Conservation (phyloP, 495 filamentous ascomycete species). For the Umbilicaria muhlenbergii region DNA sequence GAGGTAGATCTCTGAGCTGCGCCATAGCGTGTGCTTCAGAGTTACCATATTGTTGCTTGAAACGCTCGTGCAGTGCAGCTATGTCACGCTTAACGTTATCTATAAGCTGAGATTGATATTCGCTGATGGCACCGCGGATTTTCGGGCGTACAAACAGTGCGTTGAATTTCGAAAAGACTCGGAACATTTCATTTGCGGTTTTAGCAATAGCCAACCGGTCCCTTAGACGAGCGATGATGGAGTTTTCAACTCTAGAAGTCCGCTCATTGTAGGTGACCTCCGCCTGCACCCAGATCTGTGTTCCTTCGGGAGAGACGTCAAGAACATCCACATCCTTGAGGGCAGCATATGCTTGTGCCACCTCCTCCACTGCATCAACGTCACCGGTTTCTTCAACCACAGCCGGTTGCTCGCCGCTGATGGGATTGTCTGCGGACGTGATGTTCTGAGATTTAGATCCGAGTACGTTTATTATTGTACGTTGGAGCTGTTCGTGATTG, state of each 20-base stretch:
- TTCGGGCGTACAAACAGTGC: slow-evolving; percentile 94
- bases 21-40: slow-evolving; percentile 97
- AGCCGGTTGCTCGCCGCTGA: slow-evolving; percentile 40
- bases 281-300: slow-evolving; percentile 75
- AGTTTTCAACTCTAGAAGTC: slow-evolving; percentile 92
- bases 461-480: slow-evolving; percentile 87
- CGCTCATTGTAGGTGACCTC: slow-evolving; percentile 94
- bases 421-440: slow-evolving; percentile 20
- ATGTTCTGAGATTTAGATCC: slow-evolving; percentile 48
- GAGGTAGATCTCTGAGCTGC: slow-evolving; percentile 84
- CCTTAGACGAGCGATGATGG: slow-evolving; percentile 87
- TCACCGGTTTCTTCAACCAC: slow-evolving; percentile 90
- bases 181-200: slow-evolving; percentile 97
- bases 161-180: slow-evolving; percentile 99
- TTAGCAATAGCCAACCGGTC: slow-evolving; percentile 91
- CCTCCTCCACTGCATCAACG: slow-evolving; percentile 95
- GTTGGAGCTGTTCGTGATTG: slow-evolving; percentile 93
- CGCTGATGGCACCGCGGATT: slow-evolving; percentile 90
- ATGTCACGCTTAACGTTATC: slow-evolving; percentile 96
- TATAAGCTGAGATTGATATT: slow-evolving; percentile 94
- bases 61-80: slow-evolving; percentile 78
- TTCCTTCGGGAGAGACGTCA: slow-evolving; percentile 79
- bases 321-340: slow-evolving; percentile 88
- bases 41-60: slow-evolving; percentile 96
- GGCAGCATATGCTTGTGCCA: slow-evolving; percentile 82